These are phyloP conservation scores for Mucor indicus DNA, from an alignment of 371 early-diverging fungal genomes.

Conservation along the genomic window DNA sequence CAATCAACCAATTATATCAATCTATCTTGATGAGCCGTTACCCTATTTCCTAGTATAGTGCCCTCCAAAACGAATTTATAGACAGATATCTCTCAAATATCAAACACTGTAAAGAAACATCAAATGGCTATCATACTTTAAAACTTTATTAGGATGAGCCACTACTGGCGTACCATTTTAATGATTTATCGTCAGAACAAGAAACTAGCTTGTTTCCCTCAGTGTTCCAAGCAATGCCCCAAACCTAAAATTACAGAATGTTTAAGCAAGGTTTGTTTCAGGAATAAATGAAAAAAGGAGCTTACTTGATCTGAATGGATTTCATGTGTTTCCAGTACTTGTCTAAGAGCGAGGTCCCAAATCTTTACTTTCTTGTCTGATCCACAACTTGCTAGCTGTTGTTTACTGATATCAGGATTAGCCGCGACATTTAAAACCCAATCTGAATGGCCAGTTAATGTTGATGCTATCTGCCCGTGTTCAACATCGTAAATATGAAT, in stretches of 20 bases:
- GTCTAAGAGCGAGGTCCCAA: conserved; percentile 73
- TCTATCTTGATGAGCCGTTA: too few species aligned
- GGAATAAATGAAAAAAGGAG: neutral
- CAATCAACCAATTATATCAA: too few species aligned
- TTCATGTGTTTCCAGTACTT: conserved; percentile 80
- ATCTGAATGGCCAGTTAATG: conserved; percentile 71
- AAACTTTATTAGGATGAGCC: conserved; percentile 29
- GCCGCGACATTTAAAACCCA: conserved; percentile 76
- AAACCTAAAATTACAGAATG: conserved; percentile 43
- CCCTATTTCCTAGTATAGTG: too few species aligned
- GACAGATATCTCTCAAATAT: too few species aligned
- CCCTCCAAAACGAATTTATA: too few species aligned
- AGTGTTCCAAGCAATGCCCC: conserved; percentile 77
- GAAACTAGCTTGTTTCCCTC: conserved; percentile 74
- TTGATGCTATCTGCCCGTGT: conserved; percentile 72
- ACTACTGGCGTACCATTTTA: conserved; percentile 55
- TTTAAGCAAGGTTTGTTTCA: neutral
- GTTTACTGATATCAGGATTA: conserved; percentile 63
- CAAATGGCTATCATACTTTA: too few species aligned
- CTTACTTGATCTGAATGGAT: conserved; percentile 71
- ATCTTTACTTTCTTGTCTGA: conserved; percentile 80
- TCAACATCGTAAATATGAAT: conserved; percentile 82
- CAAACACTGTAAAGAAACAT: too few species aligned
- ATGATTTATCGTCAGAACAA: conserved; percentile 67
- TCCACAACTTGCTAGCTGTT: conserved; percentile 70